Evolutionary conservation across 2,329 filamentous ascomycete genomes (phyloP), one percentile per base, ranked within the genome.

Genomic region (Arthrobotrys megalospora): DNA sequence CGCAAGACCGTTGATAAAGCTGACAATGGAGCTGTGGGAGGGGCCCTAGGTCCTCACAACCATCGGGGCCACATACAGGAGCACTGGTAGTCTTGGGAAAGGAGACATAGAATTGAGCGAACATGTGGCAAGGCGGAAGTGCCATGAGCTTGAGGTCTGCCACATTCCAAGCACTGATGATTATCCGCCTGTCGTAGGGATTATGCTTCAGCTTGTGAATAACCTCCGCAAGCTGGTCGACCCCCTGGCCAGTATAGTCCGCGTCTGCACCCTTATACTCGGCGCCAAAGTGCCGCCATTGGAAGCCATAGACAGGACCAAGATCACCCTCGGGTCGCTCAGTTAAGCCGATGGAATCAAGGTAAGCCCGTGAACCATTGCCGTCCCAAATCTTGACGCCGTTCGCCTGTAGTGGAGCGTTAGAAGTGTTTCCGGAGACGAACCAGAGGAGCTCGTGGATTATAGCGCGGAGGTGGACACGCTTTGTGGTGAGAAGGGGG

Each of bases 361-460:
- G 92, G 84, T 92, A 98, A 82, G 91, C 92, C 82, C 96, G 92
- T 55, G 91, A 94, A 50, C 95, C 96, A 83, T 99, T 99, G 82
- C 94, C 95, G 84, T 99, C 96, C 96, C 96, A 99, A 84, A 99
- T 99, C 85, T 96, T 96, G 82, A 99, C 91, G 34, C 94, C 93
- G 1, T 91, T 90, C 11, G 91, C 90, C 76, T 90, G 91, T 2
- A 99, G 90, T 0, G 93, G 87, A 3, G 90, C 85, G 0, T 93
- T 94, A 0, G 93, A 93, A 1, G 96, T 99, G 82, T 87, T 90
- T 82, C 93, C 96, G 52, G 90, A 89, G 81, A 99, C 88, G 85
- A 99, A 99, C 96, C 96, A 99, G 79, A 99, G 91, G 0, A 99
- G 91, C 85, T 99, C 96, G 80, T 91, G 92, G 80, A 98, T 88